phyloP scores from a whole-genome alignment of 2,329 filamentous ascomycete genomes.

The Huntiella omanensis region DNA sequence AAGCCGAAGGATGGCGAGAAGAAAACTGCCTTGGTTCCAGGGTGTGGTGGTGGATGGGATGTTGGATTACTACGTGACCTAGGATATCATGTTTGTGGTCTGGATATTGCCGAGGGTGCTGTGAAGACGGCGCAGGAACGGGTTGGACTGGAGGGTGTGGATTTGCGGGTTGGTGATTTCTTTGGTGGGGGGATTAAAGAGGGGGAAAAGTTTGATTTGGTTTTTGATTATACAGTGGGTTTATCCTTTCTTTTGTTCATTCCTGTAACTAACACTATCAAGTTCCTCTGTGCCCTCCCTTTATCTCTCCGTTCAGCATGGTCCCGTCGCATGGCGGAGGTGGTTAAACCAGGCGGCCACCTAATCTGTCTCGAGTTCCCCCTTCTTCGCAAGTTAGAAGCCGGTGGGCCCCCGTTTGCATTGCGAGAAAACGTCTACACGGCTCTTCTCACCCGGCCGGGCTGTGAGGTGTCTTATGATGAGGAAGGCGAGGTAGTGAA shows the following conservation, averaged over 20 bases:
- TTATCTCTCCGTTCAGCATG: constrained; percentile 31
- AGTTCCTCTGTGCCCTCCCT: constrained; percentile 48
- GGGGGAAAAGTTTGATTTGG: constrained; percentile 42
- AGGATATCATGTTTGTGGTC: constrained; percentile 59
- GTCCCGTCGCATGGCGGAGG: constrained; percentile 31
- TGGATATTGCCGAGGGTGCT: constrained; percentile 43
- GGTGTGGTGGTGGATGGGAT: constrained; percentile 69
- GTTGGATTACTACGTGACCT: constrained; percentile 54
- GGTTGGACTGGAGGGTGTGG: constrained; percentile 20
- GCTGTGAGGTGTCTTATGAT: constrained; percentile 43
- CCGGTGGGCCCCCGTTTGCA: constrained; percentile 55
- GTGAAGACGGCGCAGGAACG: constrained; percentile 24
- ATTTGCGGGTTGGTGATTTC: constrained; percentile 46
- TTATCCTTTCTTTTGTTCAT: background rate
- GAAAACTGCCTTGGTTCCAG: constrained; percentile 48
- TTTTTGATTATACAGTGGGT: constrained; percentile 44
- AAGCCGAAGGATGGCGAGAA: background rate
- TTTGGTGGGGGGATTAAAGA: constrained; percentile 40
- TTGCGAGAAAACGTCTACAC: constrained; percentile 51
- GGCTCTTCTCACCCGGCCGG: constrained; percentile 51
- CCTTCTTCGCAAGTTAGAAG: constrained; percentile 44
- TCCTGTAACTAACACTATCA: background rate
- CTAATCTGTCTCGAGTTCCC: constrained; percentile 61
- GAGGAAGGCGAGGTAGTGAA: constrained; percentile 18
- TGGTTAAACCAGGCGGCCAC: constrained; percentile 30